Base-by-base conservation (phyloP, 495 filamentous ascomycete genomes). In the Lentithecium fluviatile region DNA sequence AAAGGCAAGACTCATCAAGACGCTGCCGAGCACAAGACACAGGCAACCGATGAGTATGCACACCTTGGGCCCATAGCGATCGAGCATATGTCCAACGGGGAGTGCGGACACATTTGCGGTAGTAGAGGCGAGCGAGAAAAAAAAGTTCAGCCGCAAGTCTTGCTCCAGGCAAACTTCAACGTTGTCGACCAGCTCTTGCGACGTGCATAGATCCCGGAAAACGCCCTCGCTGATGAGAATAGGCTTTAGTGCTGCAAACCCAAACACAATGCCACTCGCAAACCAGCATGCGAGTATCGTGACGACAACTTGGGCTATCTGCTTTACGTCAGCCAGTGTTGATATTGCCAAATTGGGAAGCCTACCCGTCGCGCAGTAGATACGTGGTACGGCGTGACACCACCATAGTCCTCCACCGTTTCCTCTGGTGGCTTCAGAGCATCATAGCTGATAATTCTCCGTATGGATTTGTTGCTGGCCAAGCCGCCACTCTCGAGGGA, bases 11-110 rank as follows among this genome's bases (percentile, higher is more conserved):
- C 83, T 86, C 74, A 95, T 86, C 6, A 87, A 71, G 5, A 86
- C 54, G n/a, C 88, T 79, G 17, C 91, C 91, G 10, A 83, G 58
- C 1, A 84, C 76, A 8, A 95, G 80, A 61, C 85, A 83, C 13
- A 86, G 23, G 49, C 83, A 83, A 25, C 89, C 89, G 47, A 91
- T 77, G 10, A 94, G 70, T 0, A 87, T 86, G 52, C 86, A 85
- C 4, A 90, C 77, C 36, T 85, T 82, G 13, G 91, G 91, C 1
- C 91, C 91, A 68, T 83, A 95, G 47, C 82, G 80, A 68, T 96
- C 91, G 2, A 95, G 78, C 42, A 95, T 87, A 1, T 89, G 87
- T 23, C 91, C 91, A 6, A 95, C 81, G 7, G 89, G 89, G 1
- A 95, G 76, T 7, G 90, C 91, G 19, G 83, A 86, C 7, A 91